These are phyloP conservation scores for Hawksworthiomyces lignivorus DNA, from an alignment of 2,329 filamentous ascomycete species.

Conservation along the genomic window DNA sequence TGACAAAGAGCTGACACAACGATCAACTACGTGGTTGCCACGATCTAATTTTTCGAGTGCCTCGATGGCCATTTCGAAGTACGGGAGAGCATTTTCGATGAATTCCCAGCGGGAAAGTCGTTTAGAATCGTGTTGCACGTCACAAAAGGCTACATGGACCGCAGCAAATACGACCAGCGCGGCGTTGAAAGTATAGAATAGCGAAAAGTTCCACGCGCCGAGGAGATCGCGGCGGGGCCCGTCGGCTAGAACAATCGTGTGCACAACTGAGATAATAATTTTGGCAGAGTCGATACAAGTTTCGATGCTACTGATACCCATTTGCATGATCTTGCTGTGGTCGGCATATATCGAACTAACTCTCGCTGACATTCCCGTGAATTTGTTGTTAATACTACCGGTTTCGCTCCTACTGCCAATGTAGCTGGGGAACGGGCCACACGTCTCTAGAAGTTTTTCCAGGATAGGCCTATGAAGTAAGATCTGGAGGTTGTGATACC, in stretches of 20 bases:
- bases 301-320: slow-evolving; percentile 7
- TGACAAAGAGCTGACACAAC: slow-evolving; percentile 8
- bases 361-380: slow-evolving; percentile 13
- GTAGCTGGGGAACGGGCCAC: neutral
- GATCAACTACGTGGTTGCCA: slow-evolving; percentile 8
- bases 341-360: neutral
- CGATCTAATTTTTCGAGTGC: slow-evolving; percentile 6
- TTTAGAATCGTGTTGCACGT: neutral
- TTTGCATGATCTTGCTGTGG: neutral
- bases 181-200: slow-evolving; percentile 9
- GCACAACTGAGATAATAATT: slow-evolving; percentile 7
- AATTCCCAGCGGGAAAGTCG: slow-evolving; percentile 1
- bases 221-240: slow-evolving; percentile 2
- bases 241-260: slow-evolving; percentile 1
- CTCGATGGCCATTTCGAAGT: slow-evolving; percentile 9
- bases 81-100: slow-evolving; percentile 3
- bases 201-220: slow-evolving; percentile 7
- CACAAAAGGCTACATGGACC: slow-evolving; percentile 1
- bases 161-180: slow-evolving; percentile 8
- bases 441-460: slow-evolving; percentile 15
- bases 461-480: slow-evolving; percentile 24
- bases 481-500: slow-evolving; percentile 26
- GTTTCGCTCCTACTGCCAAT: too few relatives aligned
- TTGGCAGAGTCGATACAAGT: slow-evolving; percentile 2
- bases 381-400: too few relatives aligned